Base-by-base conservation (phyloP, 2,329 filamentous ascomycete genomes). In the Ophiostoma australiae region DNA sequence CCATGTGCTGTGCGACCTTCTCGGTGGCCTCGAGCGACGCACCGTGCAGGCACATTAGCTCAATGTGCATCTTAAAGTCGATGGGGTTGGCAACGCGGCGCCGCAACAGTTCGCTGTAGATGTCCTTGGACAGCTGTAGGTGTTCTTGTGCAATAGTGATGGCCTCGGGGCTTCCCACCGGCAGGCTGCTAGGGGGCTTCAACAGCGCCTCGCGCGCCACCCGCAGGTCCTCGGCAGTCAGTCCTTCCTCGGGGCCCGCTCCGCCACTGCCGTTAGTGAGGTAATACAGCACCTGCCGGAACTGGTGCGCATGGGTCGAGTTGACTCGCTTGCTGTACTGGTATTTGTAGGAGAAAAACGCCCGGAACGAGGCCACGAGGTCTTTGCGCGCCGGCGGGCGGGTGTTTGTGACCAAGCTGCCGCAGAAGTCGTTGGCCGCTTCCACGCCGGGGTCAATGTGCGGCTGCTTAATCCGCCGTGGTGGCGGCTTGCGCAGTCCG, bases 371-470 rank as follows among this genome's bases (percentile, higher is more conserved):
- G 48, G 85, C 82, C 0, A 87, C 79, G 2, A 97, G 81, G 44
- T 91, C 87, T n/a, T 83, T 78, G 3, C 83, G 81, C 0, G 86
- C 79, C 20, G 92, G 93, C 11, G 87, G 85, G 44, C 92, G 86
- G 48, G 89, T 82, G 69, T 86, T 84, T 71, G 91, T 85, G 69
- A 86, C 83, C 74, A 89, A 81, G 72, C 87, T 86, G 74, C 87
- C 86, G 69, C 86, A 82, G 78, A 92, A 86, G 72, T 91, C 86
- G 76, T 91, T 85, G 81, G 97, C 87, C 20, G 85, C 86, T 74
- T 88, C 87, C 76, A 93, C 86, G 70, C 93, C 93, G 0, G 87
- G 90, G 76, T 89, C 91, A 72, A 89, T 82, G 75, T 89, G 84
- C 69, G 89, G 83, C 31, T 87, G 83, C 78, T 88, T 89, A 63